A percentile compares a stretch with the other conserved stretches of the same genome.
These are phyloP conservation scores for Magnusiomyces clavatus DNA, from an alignment of 1,139 yeast species.

Conservation along the genomic window DNA sequence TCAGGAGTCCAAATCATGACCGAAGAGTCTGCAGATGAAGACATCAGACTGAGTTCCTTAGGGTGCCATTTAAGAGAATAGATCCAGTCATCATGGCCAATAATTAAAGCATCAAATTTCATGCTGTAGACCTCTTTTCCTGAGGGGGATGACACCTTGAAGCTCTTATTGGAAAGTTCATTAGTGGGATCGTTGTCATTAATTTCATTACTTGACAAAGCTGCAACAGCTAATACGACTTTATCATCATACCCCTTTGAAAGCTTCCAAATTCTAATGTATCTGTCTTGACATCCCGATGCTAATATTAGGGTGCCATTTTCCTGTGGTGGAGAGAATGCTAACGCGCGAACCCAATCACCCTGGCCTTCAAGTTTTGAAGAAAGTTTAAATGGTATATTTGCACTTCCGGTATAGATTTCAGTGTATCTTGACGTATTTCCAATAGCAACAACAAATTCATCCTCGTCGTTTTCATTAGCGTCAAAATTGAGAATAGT, in stretches of 20 bases:
- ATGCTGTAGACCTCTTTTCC: slow-evolving; percentile 39
- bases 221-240: slow-evolving; percentile 6
- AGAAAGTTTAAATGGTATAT: slow-evolving; percentile 32
- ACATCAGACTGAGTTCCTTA: slow-evolving; percentile 50
- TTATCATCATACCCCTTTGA: slow-evolving; percentile 41
- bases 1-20: slow-evolving; percentile 97
- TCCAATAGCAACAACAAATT: slow-evolving; percentile 54
- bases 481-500: slow-evolving; percentile 8
- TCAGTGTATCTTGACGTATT: slow-evolving; percentile 62
- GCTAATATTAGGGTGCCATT: slow-evolving; percentile 52
- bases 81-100: slow-evolving; percentile 99
- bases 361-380: slow-evolving; percentile 78
- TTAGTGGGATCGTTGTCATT: slow-evolving; percentile 16
- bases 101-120: slow-evolving; percentile 82
- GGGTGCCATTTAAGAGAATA: slow-evolving; percentile 81
- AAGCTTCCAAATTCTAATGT: slow-evolving; percentile 78
- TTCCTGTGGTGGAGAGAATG: slow-evolving; percentile 43
- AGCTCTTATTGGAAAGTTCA: slow-evolving; percentile 24
- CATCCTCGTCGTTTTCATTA: slow-evolving; percentile 10
- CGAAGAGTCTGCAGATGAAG: slow-evolving; percentile 91
- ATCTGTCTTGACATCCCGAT: slow-evolving; percentile 83
- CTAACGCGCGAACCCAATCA: slow-evolving; percentile 80
- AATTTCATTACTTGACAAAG: slow-evolving; percentile 8
- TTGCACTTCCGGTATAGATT: slow-evolving; percentile 35
- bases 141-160: slow-evolving; percentile 24